Evolutionary conservation across 2,329 filamentous ascomycete genomes (phyloP).

Genomic region (Phialocephala sp.): DNA sequence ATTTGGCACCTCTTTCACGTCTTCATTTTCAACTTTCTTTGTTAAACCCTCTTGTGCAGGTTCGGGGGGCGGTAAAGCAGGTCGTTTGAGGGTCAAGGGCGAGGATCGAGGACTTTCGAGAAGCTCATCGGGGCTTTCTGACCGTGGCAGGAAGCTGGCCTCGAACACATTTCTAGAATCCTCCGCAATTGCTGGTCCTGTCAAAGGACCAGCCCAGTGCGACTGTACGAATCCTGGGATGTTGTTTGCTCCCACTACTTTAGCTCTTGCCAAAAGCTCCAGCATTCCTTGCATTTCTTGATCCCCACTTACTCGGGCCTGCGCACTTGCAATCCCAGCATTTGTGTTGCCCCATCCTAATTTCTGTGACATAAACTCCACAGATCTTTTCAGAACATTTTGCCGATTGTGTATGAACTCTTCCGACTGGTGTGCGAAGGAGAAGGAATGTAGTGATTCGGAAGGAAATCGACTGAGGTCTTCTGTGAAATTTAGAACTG

Average conservation of each 20-base stretch:
- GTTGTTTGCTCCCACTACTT: slow-evolving; percentile 74
- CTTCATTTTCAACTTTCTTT: slow-evolving; percentile 29
- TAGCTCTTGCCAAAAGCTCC: slow-evolving; percentile 82
- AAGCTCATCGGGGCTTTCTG: slow-evolving; percentile 58
- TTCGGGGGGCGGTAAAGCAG: slow-evolving; percentile 17
- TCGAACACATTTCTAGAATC: slow-evolving; percentile 82
- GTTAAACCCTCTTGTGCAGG: slow-evolving; percentile 21
- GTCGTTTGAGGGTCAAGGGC: slow-evolving; percentile 32
- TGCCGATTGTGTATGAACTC: slow-evolving; percentile 91
- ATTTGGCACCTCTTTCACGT: slow-evolving; percentile 31
- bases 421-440: slow-evolving; percentile 93
- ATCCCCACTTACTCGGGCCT: slow-evolving; percentile 82
- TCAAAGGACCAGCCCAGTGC: slow-evolving; percentile 68
- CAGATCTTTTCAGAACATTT: slow-evolving; percentile 88
- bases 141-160: slow-evolving; percentile 70
- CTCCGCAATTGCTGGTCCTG: slow-evolving; percentile 76
- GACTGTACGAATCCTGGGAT: slow-evolving; percentile 55
- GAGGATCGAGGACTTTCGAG: slow-evolving; percentile 38
- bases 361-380: slow-evolving; percentile 91
- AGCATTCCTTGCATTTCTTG: slow-evolving; percentile 89
- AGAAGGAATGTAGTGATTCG: slow-evolving; percentile 97
- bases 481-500: slow-evolving; percentile 75
- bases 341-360: slow-evolving; percentile 77
- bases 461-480: slow-evolving; percentile 92
- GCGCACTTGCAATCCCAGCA: slow-evolving; percentile 79